phyloP scores from a whole-genome alignment of 2,329 filamentous ascomycete genomes.

The Triangularia verruculosa region DNA sequence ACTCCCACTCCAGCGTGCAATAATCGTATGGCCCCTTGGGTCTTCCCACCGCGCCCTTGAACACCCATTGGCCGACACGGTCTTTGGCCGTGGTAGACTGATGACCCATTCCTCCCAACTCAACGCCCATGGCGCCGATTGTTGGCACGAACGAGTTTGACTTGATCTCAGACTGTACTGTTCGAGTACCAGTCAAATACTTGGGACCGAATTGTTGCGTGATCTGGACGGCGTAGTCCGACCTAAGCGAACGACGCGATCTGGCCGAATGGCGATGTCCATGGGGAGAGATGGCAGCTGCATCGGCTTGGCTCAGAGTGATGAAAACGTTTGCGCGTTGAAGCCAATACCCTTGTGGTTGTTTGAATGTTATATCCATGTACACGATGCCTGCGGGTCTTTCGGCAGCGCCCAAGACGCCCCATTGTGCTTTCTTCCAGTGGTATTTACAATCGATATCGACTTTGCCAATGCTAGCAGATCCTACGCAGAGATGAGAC shows the following conservation, averaged over 20 bases:
- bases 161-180: not conserved
- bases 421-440: slow-evolving; percentile 24
- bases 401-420: slow-evolving; percentile 14
- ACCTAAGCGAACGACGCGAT: not conserved
- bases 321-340: slow-evolving; percentile 21
- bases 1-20: slow-evolving; percentile 23
- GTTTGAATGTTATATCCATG: slow-evolving; percentile 24
- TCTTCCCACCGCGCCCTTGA: slow-evolving; percentile 3
- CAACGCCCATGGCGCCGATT: slow-evolving; percentile 6
- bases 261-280: not conserved
- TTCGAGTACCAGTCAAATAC: slow-evolving; percentile 7
- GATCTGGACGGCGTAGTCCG: slow-evolving; percentile 11
- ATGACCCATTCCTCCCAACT: slow-evolving; percentile 8
- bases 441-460: slow-evolving; percentile 25
- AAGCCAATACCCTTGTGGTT: slow-evolving; percentile 21
- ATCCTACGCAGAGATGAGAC: slow-evolving; percentile 21
- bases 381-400: slow-evolving; percentile 23
- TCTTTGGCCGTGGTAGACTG: not conserved
- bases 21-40: slow-evolving; percentile 3
- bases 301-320: slow-evolving; percentile 17
- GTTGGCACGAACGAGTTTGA: slow-evolving; percentile 4
- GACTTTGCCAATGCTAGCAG: slow-evolving; percentile 20
- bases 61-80: slow-evolving; percentile 2
- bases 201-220: slow-evolving; percentile 10
- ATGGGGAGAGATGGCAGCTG: not conserved